These are phyloP conservation scores for Sordariomycetes sp. DNA, from an alignment of 2,329 filamentous ascomycete genomes.

Conservation along the genomic window DNA sequence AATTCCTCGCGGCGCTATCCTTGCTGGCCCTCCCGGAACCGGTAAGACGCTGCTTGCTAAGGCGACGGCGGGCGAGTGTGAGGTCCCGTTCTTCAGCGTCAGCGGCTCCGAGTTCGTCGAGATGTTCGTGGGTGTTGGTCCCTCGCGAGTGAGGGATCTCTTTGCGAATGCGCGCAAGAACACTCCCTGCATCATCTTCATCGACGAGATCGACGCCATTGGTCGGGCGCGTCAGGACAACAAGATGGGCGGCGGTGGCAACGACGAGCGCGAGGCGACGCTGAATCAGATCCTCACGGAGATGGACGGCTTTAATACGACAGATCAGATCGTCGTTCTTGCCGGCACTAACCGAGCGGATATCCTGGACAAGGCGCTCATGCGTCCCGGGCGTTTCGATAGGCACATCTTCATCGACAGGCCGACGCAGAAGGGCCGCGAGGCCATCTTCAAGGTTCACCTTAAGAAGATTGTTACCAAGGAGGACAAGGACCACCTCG, in stretches of 20 bases:
- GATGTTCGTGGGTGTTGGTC: conserved; percentile 98
- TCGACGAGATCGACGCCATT: conserved; percentile 97
- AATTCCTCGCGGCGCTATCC: conserved; percentile 90
- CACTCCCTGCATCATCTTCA: conserved; percentile 97
- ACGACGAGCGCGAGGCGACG: conserved; percentile 93
- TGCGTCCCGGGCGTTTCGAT: conserved; percentile 95
- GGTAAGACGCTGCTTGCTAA: conserved; percentile 97
- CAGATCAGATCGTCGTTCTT: conserved; percentile 90
- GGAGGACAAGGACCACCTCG: conserved; percentile 77
- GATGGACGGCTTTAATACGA: conserved; percentile 98
- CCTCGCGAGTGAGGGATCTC: conserved; percentile 85
- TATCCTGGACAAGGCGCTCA: conserved; percentile 85
- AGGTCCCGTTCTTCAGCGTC: conserved; percentile 95
- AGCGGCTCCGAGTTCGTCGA: conserved; percentile 98
- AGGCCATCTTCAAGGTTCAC: conserved; percentile 93
- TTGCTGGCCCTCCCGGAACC: conserved; percentile 94
- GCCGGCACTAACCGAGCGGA: conserved; percentile 95
- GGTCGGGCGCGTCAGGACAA: conserved; percentile 79
- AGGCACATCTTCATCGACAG: conserved; percentile 90
- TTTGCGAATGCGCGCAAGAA: conserved; percentile 93
- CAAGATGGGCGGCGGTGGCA: conserved; percentile 62
- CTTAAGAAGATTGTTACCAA: conserved; percentile 87
- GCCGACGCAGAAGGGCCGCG: conserved; percentile 91
- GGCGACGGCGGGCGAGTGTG: conserved; percentile 91
- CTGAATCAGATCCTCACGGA: conserved; percentile 97